Conservation (phyloP, 2,329 filamentous ascomycete species). For the Fusarium heterosporum region DNA sequence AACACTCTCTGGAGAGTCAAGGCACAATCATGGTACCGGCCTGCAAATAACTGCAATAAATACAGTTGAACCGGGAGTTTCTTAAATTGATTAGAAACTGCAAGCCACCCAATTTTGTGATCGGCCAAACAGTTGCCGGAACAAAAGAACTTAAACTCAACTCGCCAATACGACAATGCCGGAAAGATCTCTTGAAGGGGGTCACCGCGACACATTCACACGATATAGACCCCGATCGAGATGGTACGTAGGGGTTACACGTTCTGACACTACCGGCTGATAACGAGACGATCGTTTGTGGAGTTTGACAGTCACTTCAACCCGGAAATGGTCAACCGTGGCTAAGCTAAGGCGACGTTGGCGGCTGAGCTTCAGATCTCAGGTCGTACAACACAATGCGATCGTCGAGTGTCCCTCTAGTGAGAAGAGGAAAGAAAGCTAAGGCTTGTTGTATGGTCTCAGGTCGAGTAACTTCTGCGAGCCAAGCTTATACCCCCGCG, state of each 20-base stretch:
- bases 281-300: constrained; percentile 7
- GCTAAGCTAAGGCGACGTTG: constrained; percentile 6
- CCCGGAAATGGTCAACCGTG: constrained; percentile 22
- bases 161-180: not conserved
- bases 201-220: not conserved
- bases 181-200: not conserved
- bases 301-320: constrained; percentile 12
- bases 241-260: constrained; percentile 16
- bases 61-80: not conserved
- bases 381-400: not conserved
- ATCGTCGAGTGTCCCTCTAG: not conserved
- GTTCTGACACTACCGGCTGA: constrained; percentile 10
- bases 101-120: not conserved
- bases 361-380: constrained; percentile 2
- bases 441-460: constrained; percentile 1
- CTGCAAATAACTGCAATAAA: not conserved
- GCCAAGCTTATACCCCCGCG: not conserved
- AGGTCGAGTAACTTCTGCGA: not conserved
- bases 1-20: not conserved
- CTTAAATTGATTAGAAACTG: not conserved
- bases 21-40: not conserved
- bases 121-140: not conserved
- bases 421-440: constrained; percentile 26
- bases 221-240: not conserved
- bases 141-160: constrained; percentile 6